Evolutionary conservation across 2,329 filamentous ascomycete species (phyloP), one percentile per base, ranked within the genome.

Genomic region (Trichoderma atroviride): DNA sequence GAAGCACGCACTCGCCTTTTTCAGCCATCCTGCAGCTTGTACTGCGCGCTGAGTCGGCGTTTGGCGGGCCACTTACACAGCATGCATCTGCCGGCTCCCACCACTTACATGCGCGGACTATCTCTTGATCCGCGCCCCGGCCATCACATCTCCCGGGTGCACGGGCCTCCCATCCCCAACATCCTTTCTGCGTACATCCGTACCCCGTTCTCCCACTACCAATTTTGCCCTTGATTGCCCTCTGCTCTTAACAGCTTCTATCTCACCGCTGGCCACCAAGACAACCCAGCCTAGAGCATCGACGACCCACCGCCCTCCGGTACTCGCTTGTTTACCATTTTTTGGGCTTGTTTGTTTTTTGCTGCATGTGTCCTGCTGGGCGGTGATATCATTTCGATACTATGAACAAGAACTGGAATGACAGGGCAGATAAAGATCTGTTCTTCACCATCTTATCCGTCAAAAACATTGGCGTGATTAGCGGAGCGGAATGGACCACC

Each of bases 381-480:
- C 14, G 29, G 4, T 43, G 24, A 10, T 52, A 24, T 50, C 31
- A 13, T 7, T 57, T 35, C 35, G 50, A 71, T 73, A 72, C 72
- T 74, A 83, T 79, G 75, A 87, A 87, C 78, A 88, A 88, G 79
- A 87, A 87, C 76, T 88, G 86, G 86, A 87, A 84, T 74, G 86
- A 88, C 74, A 82, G 86, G 70, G 87, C 87, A 71, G 87, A 89
- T 74, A 88, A 87, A 75, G 87, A 89, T 75, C 80, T 89, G 58
- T 89, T 89, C 80, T 88, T 89, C 74, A 88, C 86, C 65, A 89
- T 89, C 70, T 78, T 89, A 50, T 87, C 84, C 4, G 85, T 88
- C 60, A 89, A 89, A 79, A 87, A 88, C 76, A 88, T 89, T 74
- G 87, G 87, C 72, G 83, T 88, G 75, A 88, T 89, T 77, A 89